These are phyloP conservation scores for Amanita jacksonii DNA, from an alignment of 768 basidiomycete species.

Conservation along the genomic window DNA sequence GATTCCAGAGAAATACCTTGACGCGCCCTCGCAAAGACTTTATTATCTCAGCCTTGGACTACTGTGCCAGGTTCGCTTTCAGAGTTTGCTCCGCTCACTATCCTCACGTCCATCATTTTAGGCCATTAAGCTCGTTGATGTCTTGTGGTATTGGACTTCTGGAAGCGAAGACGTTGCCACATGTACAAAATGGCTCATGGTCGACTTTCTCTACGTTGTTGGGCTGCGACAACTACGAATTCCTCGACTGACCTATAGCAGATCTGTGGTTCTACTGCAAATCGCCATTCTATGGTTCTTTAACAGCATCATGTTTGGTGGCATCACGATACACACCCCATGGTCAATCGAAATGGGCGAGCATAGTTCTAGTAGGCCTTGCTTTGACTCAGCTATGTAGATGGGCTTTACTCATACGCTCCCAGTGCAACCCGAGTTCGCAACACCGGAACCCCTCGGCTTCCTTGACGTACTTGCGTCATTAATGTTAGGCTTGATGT, in stretches of 20 bases:
- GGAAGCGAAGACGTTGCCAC: constrained; percentile 31
- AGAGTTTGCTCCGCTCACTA: neutral
- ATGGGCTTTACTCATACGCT: neutral
- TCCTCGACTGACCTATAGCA: constrained; percentile 63
- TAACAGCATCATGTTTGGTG: constrained; percentile 66
- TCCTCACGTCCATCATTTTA: constrained; percentile 18
- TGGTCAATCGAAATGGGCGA: constrained; percentile 15
- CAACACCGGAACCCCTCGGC: constrained; percentile 36
- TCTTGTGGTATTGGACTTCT: constrained; percentile 45
- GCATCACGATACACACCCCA: constrained; percentile 44
- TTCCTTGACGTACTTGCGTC: constrained; percentile 40
- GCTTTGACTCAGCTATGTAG: constrained; percentile 3
- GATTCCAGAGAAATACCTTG: constrained; percentile 66
- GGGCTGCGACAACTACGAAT: constrained; percentile 57
- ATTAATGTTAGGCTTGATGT: constrained; percentile 41
- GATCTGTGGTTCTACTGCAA: constrained; percentile 52
- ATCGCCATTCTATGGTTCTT: constrained; percentile 51
- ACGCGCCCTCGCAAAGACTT: constrained; percentile 70
- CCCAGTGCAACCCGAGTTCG: constrained; percentile 26
- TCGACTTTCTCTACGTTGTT: constrained; percentile 54
- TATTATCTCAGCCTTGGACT: constrained; percentile 70
- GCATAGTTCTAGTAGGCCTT: constrained; percentile 18
- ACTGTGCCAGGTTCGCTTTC: constrained; percentile 53
- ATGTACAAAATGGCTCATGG: constrained; percentile 64
- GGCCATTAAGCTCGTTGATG: constrained; percentile 72